Evolutionary conservation across 176 grass and related monocot genomes (phyloP), one percentile per base, ranked within the genome.

Genomic region (Oryza punctata): DNA sequence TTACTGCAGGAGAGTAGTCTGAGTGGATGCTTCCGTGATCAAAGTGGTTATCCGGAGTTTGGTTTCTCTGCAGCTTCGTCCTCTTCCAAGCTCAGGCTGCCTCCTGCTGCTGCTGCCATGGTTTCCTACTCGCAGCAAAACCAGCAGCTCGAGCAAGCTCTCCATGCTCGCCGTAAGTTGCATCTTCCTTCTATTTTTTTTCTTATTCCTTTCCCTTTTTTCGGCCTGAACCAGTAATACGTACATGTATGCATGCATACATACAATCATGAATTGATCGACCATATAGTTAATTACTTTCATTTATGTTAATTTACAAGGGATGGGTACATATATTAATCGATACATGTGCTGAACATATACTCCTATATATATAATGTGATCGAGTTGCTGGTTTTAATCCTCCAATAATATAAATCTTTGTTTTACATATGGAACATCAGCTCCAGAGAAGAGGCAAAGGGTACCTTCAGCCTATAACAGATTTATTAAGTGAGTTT

Each of bases 401-500:
- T 61, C 10, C 21, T 6, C 10, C 21, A 14, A 73, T 37, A 14
- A 73, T 37, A 61, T 45, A 10, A 86, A 35, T 49, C 11, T 3
- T 72, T 72, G 13, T 9, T 86, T 77, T 54, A 35, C 5, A 6
- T 35, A 7, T 82, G 32, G 65, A 81, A 75, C 1, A 61, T 78
- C 82, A 98, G 96, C 89, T 13, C 91, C 93, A 3, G 93, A 90
- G 85, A 98, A 98, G 87, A 92, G 93, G 72, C 96, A 95, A 76
- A 91, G 96, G 10, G 96, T 93, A 83, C 93, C 96, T 69, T 98
- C 96, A 5, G 96, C 96, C 0, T 98, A 98, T 49, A 98, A 98
- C 85, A 84, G 85, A 78, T 98, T 98, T 81, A 98, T 98, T 77
- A 98, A 98, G 96, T 98, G 77, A 87, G 96, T 76, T 81, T 2